Percentiles rank a stretch among this genome's conserved stretches.
These are phyloP conservation scores for Naganishia sp. DNA, from an alignment of 1,284 basidiomycete species.

Conservation along the genomic window DNA sequence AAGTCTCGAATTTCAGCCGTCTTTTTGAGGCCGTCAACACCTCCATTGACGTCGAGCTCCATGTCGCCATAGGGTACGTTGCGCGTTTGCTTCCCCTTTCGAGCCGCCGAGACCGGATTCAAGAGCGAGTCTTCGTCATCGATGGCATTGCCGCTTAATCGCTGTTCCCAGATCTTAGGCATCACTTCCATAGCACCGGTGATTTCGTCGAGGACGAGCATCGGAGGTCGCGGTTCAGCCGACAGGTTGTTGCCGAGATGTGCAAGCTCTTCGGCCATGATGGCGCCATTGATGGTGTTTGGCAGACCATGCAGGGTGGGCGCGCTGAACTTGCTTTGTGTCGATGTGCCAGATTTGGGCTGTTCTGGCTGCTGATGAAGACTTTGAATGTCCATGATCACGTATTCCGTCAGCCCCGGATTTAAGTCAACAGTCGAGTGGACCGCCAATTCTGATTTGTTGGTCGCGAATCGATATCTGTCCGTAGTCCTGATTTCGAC, in stretches of 20 bases:
- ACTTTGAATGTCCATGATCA: constrained; percentile 12
- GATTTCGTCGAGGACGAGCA: constrained; percentile 23
- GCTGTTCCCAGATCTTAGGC: constrained; percentile 27
- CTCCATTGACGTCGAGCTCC: background rate
- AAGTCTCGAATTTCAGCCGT: constrained; percentile 42
- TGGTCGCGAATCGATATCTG: constrained; percentile 46
- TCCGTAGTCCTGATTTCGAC: constrained; percentile 50
- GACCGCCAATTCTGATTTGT: constrained; percentile 50
- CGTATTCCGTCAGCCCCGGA: constrained; percentile 31
- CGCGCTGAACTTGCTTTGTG: background rate
- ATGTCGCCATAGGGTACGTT: constrained; percentile 21
- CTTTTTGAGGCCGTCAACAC: background rate
- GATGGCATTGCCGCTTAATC: constrained; percentile 15
- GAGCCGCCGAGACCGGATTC: background rate
- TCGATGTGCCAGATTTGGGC: background rate
- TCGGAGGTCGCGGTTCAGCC: constrained; percentile 5
- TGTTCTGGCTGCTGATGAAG: background rate
- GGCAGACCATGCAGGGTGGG: constrained; percentile 13
- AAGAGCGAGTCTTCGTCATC: constrained; percentile 5
- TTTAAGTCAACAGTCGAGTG: constrained; percentile 45
- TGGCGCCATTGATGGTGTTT: constrained; percentile 4
- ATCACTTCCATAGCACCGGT: constrained; percentile 24
- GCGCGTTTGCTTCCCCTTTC: constrained; percentile 9
- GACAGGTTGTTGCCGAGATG: constrained; percentile 9
- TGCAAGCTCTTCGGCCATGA: constrained; percentile 2